phyloP scores from a whole-genome alignment of 345 rosid genomes.

The Lepidium aucheri region DNA sequence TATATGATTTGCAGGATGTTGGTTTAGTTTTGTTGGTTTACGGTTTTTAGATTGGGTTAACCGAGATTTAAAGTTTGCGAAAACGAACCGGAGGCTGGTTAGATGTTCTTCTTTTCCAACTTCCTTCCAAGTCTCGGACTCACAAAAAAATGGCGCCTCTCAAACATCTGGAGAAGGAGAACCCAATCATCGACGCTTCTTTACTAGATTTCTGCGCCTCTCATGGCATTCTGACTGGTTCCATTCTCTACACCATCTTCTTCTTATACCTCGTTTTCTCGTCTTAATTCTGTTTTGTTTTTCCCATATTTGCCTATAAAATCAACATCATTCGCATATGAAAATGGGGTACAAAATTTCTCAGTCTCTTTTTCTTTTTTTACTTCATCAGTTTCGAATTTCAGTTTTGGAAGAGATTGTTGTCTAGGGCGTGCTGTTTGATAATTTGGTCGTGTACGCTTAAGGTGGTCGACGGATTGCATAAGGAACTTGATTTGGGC shows the following conservation, averaged over 20 bases:
- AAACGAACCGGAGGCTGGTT: neutral
- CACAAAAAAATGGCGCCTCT: constrained; percentile 43
- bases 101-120: neutral
- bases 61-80: neutral
- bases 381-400: neutral
- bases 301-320: neutral
- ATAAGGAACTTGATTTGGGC: no score
- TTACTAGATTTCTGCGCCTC: constrained; percentile 59
- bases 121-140: neutral
- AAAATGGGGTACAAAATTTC: neutral
- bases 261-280: neutral
- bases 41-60: neutral
- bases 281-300: neutral
- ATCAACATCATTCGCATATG: neutral
- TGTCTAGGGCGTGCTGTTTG: neutral
- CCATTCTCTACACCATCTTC: neutral
- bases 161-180: constrained; percentile 40
- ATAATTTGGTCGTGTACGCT: no score
- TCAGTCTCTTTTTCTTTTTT: neutral
- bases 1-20: no score
- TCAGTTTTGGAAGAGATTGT: neutral
- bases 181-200: constrained; percentile 39
- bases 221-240: constrained; percentile 53
- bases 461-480: no score
- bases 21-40: neutral